These are phyloP conservation scores for Osmanthus fragrans DNA, from an alignment of 257 asterid genomes.

Conservation along the genomic window DNA sequence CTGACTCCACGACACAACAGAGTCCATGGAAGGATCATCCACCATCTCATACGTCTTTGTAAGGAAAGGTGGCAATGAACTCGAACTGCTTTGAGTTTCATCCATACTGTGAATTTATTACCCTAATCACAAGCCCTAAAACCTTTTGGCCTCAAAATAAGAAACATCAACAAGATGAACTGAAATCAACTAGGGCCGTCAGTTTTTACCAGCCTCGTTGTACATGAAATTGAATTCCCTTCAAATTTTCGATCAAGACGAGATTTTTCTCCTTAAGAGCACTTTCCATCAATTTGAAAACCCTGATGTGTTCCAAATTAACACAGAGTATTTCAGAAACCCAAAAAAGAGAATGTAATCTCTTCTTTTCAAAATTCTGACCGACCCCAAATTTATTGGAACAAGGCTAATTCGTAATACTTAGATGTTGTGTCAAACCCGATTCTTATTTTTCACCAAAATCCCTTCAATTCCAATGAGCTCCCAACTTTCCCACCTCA, in stretches of 20 bases:
- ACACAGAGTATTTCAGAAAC: not conserved
- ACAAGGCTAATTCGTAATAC: too few species aligned
- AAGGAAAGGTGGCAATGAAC: constrained; percentile 78
- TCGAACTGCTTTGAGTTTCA: constrained; percentile 17
- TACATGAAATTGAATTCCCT: too few species aligned
- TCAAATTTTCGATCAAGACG: constrained; percentile 2
- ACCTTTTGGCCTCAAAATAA: too few species aligned
- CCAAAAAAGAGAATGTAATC: too few species aligned
- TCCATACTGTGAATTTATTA: too few species aligned
- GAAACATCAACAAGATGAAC: too few species aligned
- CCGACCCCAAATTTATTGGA: too few species aligned
- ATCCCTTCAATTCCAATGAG: constrained; percentile 22
- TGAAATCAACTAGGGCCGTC: too few species aligned
- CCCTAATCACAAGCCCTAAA: too few species aligned
- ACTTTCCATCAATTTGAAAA: not conserved
- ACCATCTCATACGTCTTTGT: constrained; percentile 91
- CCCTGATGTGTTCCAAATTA: not conserved
- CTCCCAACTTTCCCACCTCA: constrained; percentile 8
- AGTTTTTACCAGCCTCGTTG: too few species aligned
- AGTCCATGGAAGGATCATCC: constrained; percentile 64
- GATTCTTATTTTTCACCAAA: constrained; percentile 1
- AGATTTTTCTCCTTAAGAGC: not conserved
- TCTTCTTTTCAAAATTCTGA: too few species aligned
- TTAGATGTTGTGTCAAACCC: not conserved
- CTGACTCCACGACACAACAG: constrained; percentile 77